Evolutionary conservation across 2,329 filamentous ascomycete species (phyloP).

Genomic region (Alternaria burnsii): DNA sequence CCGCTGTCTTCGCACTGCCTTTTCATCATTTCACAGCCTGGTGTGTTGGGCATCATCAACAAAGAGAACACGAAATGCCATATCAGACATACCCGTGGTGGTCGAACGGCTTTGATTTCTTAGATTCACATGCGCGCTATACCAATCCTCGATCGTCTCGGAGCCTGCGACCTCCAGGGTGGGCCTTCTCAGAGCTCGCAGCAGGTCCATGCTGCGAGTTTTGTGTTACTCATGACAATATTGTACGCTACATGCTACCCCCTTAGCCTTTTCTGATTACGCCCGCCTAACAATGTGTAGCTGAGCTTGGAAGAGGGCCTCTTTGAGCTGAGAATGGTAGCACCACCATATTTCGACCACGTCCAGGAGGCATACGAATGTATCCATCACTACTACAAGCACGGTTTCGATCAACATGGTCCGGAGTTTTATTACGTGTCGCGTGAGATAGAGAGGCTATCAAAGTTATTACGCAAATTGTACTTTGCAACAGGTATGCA

Average conservation of each 20-base stretch:
- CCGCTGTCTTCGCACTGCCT: background rate
- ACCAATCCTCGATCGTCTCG: constrained; percentile 1
- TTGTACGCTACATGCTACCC: constrained; percentile 8
- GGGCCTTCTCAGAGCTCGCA: constrained; percentile 8
- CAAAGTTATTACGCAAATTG: constrained; percentile 8
- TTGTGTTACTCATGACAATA: constrained; percentile 12
- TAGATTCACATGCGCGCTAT: constrained; percentile 6
- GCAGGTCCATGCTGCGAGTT: constrained; percentile 19
- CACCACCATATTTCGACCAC: background rate
- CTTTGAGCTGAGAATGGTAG: constrained; percentile 5
- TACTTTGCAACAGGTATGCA: constrained; percentile 11
- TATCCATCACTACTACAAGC: constrained; percentile 23
- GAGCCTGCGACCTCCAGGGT: constrained; percentile 9
- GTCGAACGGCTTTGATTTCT: constrained; percentile 1
- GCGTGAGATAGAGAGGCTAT: constrained; percentile 22
- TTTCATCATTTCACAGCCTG: background rate
- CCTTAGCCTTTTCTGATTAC: background rate
- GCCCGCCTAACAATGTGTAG: constrained; percentile 4
- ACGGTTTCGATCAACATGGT: constrained; percentile 16
- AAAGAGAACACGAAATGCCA: constrained; percentile 5
- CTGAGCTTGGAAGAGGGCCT: constrained; percentile 12
- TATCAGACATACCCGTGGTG: constrained; percentile 10
- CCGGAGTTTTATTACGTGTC: constrained; percentile 16
- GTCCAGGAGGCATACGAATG: constrained; percentile 1
- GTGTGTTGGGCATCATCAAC: background rate